These are phyloP conservation scores for Deuterostichococcus epilithicus DNA, from an alignment of 139 green algal species.

Conservation along the genomic window DNA sequence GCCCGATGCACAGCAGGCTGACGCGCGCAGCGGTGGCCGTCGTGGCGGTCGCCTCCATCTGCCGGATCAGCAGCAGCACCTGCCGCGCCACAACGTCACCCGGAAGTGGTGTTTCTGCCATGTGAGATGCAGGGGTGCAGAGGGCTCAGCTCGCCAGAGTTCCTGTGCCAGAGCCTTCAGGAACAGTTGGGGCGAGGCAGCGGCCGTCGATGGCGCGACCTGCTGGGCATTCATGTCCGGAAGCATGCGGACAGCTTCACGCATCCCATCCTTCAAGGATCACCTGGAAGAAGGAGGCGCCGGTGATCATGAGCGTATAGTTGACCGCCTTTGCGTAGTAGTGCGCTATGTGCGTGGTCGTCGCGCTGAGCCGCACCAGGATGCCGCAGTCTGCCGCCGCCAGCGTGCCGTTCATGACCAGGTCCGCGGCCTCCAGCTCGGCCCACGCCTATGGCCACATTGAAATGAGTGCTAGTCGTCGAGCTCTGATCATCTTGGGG, in stretches of 20 bases:
- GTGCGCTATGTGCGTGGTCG: conserved; percentile 52
- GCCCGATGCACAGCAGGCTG: conserved; percentile 65
- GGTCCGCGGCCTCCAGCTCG: neutral
- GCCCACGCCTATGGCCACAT: neutral
- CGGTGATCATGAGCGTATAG: conserved; percentile 70
- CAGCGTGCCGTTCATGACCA: conserved; percentile 47
- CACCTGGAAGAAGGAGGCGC: conserved; percentile 45
- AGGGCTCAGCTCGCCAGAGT: no score
- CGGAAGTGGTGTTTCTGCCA: no score
- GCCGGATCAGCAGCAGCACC: conserved; percentile 67
- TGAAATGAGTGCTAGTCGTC: neutral
- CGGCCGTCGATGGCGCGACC: no score
- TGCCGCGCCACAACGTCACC: conserved; percentile 25
- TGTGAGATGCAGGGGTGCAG: no score
- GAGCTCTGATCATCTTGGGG: neutral
- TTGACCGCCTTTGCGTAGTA: conserved; percentile 72
- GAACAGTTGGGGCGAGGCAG: no score
- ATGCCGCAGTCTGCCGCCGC: conserved; percentile 48
- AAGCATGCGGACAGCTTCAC: no score
- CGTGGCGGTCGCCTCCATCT: conserved; percentile 65
- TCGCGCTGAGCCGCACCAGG: conserved; percentile 43
- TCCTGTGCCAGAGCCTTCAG: no score
- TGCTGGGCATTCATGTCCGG: no score
- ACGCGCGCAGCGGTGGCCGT: conserved; percentile 46
- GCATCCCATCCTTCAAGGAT: no score